Evolutionary conservation across 2,329 filamentous ascomycete species (phyloP), one percentile per base, ranked within the genome.

Genomic region (Penicillium capsulatum): DNA sequence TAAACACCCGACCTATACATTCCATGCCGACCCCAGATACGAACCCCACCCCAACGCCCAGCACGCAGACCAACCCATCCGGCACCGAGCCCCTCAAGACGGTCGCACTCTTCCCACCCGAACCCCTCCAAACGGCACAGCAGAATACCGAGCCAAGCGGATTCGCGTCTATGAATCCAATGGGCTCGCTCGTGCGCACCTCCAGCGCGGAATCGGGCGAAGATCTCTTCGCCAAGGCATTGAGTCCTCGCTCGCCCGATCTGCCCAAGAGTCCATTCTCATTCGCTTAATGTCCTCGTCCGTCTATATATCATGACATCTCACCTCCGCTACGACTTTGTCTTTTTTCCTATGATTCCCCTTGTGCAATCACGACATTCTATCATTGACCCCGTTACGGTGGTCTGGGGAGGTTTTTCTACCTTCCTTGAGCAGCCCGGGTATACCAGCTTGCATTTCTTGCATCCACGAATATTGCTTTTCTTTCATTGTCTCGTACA

Each of bases 211-310:
- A 83, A 28, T 77, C 75, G 1, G 84, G 88, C 50, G 88, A 94
- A 42, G 90, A 86, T 28, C 72, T 95, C 2, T 96, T 96, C 59
- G 89, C 88, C 0, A 75, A 94, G 36, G 88, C 87, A 1, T 80
- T 95, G 68, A 91, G 86, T 56, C 89, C 89, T 1, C 75, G 89
- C 35, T 90, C 86, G 55, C 89, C 89, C 0, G 88, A 94, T 52
- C 88, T 92, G 73, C 80, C 81, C 37, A 86, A 81, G 53, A 90
- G 86, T 58, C 89, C 88, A 0, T 96, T 95, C 58, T 78, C 76
- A 3, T 78, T 82, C 59, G 64, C 68, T 44, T 53, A n/a, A 44
- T 15, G 8, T 33, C 20, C 4, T 27, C 7, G 7, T 28, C 26
- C 26, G 5, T 28, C 11, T n/a, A 11, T n/a, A 4, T 28, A n/a